Evolutionary conservation across 352 stramenopile genomes (phyloP).

Genomic region (Albugo laibachii): DNA sequence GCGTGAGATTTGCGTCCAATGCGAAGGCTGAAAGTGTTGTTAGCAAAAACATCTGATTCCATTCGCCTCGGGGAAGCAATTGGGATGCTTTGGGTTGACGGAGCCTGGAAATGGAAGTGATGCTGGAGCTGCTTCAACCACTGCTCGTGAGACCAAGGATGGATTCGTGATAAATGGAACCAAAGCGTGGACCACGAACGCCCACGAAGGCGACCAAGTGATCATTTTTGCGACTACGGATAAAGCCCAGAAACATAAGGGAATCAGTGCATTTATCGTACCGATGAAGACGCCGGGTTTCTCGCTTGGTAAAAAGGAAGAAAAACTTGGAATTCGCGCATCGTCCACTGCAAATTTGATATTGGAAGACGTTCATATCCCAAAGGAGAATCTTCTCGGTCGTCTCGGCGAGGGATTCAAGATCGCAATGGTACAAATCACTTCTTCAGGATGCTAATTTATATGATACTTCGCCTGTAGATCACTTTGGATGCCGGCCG

Average conservation of each 20-base stretch:
- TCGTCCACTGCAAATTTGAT: conserved; percentile 95
- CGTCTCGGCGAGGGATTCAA: conserved; percentile 79
- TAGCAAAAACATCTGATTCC: conserved; percentile 70
- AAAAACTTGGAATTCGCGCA: conserved; percentile 94
- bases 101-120: conserved; percentile 89
- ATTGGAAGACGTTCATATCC: conserved; percentile 86
- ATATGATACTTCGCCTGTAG: conserved; percentile 10
- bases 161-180: conserved; percentile 93
- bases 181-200: conserved; percentile 95
- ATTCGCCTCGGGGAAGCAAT: conserved; percentile 78
- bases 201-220: conserved; percentile 81
- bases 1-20: background rate
- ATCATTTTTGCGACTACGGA: conserved; percentile 96
- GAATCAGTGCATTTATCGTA: conserved; percentile 94
- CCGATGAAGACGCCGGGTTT: conserved; percentile 83
- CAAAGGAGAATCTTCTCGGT: conserved; percentile 74
- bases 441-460: too few species aligned
- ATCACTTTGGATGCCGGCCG: conserved; percentile 86
- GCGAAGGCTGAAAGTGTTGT: background rate
- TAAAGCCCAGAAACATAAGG: conserved; percentile 89
- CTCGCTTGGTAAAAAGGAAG: conserved; percentile 92
- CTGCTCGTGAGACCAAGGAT: conserved; percentile 57
- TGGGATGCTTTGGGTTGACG: conserved; percentile 90
- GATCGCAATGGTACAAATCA: conserved; percentile 42
- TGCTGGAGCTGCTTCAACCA: conserved; percentile 86